Base-by-base conservation (phyloP, 1,284 basidiomycete species). In the Earliella scabrosa region DNA sequence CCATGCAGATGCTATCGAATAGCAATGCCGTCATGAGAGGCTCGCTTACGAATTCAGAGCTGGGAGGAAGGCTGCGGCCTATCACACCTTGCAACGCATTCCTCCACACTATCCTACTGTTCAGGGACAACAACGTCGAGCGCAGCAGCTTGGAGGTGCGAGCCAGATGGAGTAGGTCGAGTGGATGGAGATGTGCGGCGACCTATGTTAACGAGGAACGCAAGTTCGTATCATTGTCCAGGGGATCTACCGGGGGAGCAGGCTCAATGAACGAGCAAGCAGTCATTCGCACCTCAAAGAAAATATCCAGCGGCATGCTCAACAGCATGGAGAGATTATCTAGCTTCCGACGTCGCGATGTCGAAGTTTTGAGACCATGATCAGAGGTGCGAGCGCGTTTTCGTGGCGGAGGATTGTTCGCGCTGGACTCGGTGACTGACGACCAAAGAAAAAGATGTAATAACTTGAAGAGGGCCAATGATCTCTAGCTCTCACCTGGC, bases 1-100 rank as follows among this genome's bases (percentile, higher is more conserved):
- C 63, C 13, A 54, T 35, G 29, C 63, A 65, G 10, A 31, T 20
- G 4, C 44, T 35, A 27, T 59, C 62, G 48, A 68, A 71, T 7
- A 70, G 24, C 26, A 70, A 45, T 8, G 61, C 47, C 9, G 63
- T 56, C n/a, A n/a, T n/a, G n/a, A 29, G 62, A 68, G 6, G 55
- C 46, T 14, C 64, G 64, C 52, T 65, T 62, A 39, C 50, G n/a
- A n/a, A n/a, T n/a, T 51, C 35, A 66, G 31, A 39, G 55, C 59
- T 21, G 48, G 16, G 14, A 66, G 67, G 43, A 63, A 65, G 8
- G 60, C 52, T 3, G 67, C 64, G 1, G 66, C 41, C 18, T 16
- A 32, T 16, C 13, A 13, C 5, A 23, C 27, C 7, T 40, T 24
- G 38, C 2, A 46, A 21, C 31, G 32, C 20, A 18, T 29, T 21